These are phyloP conservation scores for Juglanconis juglandina DNA, from an alignment of 2,329 filamentous ascomycete species.

Conservation along the genomic window DNA sequence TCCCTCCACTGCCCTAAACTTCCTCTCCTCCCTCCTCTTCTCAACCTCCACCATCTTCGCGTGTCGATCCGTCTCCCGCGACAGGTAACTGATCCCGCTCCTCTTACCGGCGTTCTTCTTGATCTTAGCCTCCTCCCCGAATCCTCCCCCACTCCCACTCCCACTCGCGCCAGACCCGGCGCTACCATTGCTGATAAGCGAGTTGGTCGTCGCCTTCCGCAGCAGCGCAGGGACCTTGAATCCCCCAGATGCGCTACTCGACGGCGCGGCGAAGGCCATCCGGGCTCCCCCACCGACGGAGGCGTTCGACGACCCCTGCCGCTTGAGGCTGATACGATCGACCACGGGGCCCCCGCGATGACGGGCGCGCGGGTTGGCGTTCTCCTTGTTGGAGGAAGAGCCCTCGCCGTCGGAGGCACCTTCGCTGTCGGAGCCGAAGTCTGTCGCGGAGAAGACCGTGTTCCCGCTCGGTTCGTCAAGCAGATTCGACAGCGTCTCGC, in stretches of 20 bases:
- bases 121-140: slow-evolving; percentile 47
- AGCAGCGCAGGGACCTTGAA: slow-evolving; percentile 72
- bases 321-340: slow-evolving; percentile 71
- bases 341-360: slow-evolving; percentile 49
- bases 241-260: slow-evolving; percentile 34
- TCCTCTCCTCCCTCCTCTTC: slow-evolving; percentile 55
- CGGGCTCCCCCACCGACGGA: slow-evolving; percentile 33
- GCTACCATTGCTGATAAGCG: slow-evolving; percentile 33
- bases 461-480: slow-evolving; percentile 64
- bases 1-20: slow-evolving; percentile 55
- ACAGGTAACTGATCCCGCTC: slow-evolving; percentile 60
- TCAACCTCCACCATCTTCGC: slow-evolving; percentile 55
- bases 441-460: slow-evolving; percentile 46
- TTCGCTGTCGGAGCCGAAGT: slow-evolving; percentile 50
- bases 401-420: slow-evolving; percentile 45
- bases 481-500: slow-evolving; percentile 77
- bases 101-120: slow-evolving; percentile 59
- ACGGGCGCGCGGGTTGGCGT: slow-evolving; percentile 38
- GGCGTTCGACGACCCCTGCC: slow-evolving; percentile 37
- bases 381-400: slow-evolving; percentile 47
- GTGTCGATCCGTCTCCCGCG: slow-evolving; percentile 55
- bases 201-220: slow-evolving; percentile 69
- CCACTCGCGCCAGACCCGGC: background rate
- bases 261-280: slow-evolving; percentile 53
- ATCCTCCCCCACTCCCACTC: slow-evolving; percentile 17